A percentile compares a stretch with the other conserved stretches of the same genome.
These are phyloP conservation scores for Phytophthora podocarpi DNA, from an alignment of 352 stramenopile species.

Conservation along the genomic window DNA sequence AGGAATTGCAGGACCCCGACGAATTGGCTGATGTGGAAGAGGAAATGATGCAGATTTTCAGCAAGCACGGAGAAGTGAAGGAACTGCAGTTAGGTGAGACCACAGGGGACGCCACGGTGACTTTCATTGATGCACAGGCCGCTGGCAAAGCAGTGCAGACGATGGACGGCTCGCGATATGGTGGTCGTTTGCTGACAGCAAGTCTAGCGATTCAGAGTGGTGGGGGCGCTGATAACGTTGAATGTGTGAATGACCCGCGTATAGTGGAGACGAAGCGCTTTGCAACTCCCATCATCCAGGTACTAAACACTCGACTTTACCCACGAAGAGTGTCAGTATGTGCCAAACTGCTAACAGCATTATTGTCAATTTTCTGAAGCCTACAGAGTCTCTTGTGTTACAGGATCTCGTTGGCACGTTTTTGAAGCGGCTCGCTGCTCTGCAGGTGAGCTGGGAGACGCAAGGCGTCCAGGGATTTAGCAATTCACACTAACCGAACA, in stretches of 20 bases:
- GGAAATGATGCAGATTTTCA: constrained; percentile 36
- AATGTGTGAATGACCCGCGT: not conserved
- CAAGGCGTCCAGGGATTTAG: not conserved
- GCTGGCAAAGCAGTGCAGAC: constrained; percentile 19
- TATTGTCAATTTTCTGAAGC: not conserved
- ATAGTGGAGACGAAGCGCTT: not conserved
- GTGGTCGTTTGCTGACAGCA: constrained; percentile 32
- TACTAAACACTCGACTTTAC: not conserved
- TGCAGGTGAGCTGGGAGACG: constrained; percentile 28
- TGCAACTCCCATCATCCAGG: constrained; percentile 7
- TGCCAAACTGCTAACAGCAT: not conserved
- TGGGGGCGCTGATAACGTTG: not conserved
- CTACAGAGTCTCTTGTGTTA: constrained; percentile 12
- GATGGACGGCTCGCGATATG: constrained; percentile 42
- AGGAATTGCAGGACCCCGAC: constrained; percentile 50
- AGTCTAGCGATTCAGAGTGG: not conserved
- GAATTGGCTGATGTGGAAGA: constrained; percentile 42
- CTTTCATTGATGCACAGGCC: constrained; percentile 12
- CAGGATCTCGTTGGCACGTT: constrained; percentile 20
- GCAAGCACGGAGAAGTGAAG: constrained; percentile 18
- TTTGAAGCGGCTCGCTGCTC: constrained; percentile 32
- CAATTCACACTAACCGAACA: not conserved
- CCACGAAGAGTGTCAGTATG: not conserved
- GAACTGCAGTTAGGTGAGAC: constrained; percentile 13
- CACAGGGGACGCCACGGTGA: constrained; percentile 21